phyloP scores from a whole-genome alignment of 345 rosid genomes.

The Salix suchowensis region DNA sequence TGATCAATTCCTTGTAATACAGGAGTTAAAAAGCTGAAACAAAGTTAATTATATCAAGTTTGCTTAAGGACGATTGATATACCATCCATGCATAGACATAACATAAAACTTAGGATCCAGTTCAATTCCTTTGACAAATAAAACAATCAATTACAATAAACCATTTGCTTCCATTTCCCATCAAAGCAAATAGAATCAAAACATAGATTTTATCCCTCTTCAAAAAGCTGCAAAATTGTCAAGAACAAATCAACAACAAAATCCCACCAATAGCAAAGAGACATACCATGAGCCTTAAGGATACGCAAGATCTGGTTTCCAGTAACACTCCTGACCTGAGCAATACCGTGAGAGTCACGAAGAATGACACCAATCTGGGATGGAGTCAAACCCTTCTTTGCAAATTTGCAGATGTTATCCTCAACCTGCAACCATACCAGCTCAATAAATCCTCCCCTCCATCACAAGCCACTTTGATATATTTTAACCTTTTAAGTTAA shows the following conservation, averaged over 20 bases:
- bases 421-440: slow-evolving; percentile 18
- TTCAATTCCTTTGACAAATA: not conserved
- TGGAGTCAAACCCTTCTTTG: slow-evolving; percentile 32
- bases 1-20: too few relatives aligned
- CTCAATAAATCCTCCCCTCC: not conserved
- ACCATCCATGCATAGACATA: not conserved
- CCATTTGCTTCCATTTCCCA: not conserved
- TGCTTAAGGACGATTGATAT: not conserved
- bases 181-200: too few relatives aligned
- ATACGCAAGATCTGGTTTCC: slow-evolving; percentile 32
- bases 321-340: slow-evolving; percentile 29
- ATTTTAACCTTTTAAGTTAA: not conserved
- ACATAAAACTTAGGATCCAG: not conserved
- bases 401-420: slow-evolving; percentile 30
- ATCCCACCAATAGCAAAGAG: too few relatives aligned
- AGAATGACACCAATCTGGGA: slow-evolving; percentile 34
- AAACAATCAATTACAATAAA: not conserved
- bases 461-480: not conserved
- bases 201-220: not conserved
- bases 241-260: not conserved
- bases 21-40: too few relatives aligned
- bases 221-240: not conserved
- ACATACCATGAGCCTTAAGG: slow-evolving; percentile 26
- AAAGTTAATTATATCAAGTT: too few relatives aligned
- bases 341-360: slow-evolving; percentile 32